Percentiles rank a stretch among this genome's conserved stretches.
Evolutionary conservation across 148 eudicot species (phyloP).

Genomic region (Cornus florida): DNA sequence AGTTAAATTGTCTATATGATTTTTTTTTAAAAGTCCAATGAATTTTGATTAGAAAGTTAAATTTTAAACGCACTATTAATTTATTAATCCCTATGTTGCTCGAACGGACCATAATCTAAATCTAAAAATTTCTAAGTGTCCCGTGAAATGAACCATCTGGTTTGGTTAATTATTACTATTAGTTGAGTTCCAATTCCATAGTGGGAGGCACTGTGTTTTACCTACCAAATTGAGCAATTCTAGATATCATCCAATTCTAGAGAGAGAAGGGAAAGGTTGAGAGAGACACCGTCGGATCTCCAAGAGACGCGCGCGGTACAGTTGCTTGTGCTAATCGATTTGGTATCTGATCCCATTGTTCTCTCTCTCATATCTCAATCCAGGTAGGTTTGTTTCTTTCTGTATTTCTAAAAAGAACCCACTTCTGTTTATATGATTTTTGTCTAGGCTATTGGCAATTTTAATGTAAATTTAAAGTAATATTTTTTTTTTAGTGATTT

Average conservation of each 20-base stretch:
- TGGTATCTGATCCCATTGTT: not conserved
- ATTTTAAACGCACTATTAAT: too few species aligned
- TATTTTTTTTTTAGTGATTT: not conserved
- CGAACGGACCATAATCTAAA: too few species aligned
- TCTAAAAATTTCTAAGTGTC: too few species aligned
- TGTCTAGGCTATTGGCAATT: not conserved
- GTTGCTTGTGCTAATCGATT: not conserved
- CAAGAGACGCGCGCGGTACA: not conserved
- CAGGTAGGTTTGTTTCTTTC: not conserved
- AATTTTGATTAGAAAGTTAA: too few species aligned
- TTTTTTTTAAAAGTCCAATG: too few species aligned
- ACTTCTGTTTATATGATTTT: not conserved
- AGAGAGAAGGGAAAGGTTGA: not conserved
- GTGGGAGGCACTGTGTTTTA: too few species aligned
- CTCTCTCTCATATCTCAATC: not conserved
- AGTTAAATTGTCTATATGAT: too few species aligned
- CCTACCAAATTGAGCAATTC: too few species aligned
- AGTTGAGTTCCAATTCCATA: too few species aligned
- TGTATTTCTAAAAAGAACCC: not conserved
- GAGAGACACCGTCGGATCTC: constrained; percentile 6
- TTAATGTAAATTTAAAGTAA: not conserved
- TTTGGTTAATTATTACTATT: too few species aligned
- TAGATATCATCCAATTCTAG: not conserved
- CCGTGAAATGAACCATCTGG: too few species aligned
- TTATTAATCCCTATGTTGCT: too few species aligned